These are phyloP conservation scores for Tuber umbilicatum DNA, from an alignment of 495 filamentous ascomycete genomes.

Conservation along the genomic window DNA sequence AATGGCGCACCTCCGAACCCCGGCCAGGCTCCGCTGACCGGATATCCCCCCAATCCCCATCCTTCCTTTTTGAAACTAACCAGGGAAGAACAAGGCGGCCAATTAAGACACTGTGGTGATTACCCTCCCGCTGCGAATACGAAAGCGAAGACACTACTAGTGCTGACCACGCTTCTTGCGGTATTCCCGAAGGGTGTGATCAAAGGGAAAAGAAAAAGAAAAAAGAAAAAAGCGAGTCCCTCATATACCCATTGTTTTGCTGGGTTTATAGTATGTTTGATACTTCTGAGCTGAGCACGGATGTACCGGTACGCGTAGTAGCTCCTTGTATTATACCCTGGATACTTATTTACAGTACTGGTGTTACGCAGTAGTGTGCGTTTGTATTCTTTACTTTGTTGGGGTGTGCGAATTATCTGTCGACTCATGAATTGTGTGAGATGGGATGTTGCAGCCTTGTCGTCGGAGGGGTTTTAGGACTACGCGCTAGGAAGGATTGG, in stretches of 20 bases:
- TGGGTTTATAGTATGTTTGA: too few relatives aligned
- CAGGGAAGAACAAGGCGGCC: not conserved
- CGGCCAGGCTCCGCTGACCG: not conserved
- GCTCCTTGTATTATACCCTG: not conserved
- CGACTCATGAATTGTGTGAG: not conserved
- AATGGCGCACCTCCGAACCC: not conserved
- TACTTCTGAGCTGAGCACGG: too few relatives aligned
- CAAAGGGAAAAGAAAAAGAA: not conserved
- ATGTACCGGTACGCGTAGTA: too few relatives aligned
- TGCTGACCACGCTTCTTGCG: not conserved
- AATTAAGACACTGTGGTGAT: not conserved
- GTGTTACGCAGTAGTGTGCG: not conserved
- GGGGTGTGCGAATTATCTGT: not conserved
- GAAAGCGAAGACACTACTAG: not conserved
- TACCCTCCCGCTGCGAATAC: not conserved
- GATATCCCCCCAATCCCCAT: not conserved
- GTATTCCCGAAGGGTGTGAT: not conserved
- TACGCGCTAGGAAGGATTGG: not conserved
- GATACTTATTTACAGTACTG: not conserved
- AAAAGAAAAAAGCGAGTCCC: not conserved
- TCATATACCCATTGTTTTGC: too few relatives aligned
- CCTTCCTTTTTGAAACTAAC: not conserved
- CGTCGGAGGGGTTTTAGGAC: not conserved
- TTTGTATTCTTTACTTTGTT: not conserved
- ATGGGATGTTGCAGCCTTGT: not conserved